Conservation (phyloP, 1,284 basidiomycete species). For the Pseudozyma sp. region DNA sequence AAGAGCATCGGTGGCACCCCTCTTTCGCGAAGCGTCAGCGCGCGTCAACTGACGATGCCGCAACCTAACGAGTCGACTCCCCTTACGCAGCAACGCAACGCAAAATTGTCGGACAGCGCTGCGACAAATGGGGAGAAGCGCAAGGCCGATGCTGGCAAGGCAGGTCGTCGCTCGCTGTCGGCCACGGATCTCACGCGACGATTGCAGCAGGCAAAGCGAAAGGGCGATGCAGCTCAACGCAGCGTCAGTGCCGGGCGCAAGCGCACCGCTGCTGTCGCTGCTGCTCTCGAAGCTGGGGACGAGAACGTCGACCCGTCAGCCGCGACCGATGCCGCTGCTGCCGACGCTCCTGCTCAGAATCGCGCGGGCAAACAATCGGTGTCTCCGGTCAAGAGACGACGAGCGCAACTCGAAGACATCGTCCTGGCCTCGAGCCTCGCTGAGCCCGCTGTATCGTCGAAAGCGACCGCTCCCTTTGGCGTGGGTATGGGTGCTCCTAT, state of each 20-base stretch:
- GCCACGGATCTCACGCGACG: slow-evolving; percentile 43
- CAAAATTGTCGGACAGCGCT: slow-evolving; percentile 5
- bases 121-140: slow-evolving; percentile 15
- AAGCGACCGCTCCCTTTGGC: neutral
- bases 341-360: neutral
- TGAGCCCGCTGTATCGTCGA: slow-evolving; percentile 8
- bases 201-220: slow-evolving; percentile 41
- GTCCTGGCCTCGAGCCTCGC: slow-evolving; percentile 9
- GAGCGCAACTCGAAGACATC: slow-evolving; percentile 26
- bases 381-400: slow-evolving; percentile 22
- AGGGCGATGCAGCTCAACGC: slow-evolving; percentile 21
- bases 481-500: slow-evolving; percentile 1
- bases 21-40: slow-evolving; percentile 43
- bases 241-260: slow-evolving; percentile 16
- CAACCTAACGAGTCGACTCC: slow-evolving; percentile 32
- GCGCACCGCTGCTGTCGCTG: slow-evolving; percentile 21
- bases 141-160: slow-evolving; percentile 1
- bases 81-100: slow-evolving; percentile 1
- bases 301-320: slow-evolving; percentile 27
- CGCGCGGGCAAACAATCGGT: neutral
- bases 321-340: slow-evolving; percentile 3
- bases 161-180: slow-evolving; percentile 28
- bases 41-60: slow-evolving; percentile 25
- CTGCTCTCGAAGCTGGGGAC: slow-evolving; percentile 11
- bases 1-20: slow-evolving; percentile 39